phyloP scores from a whole-genome alignment of 148 eudicot species.

The Cornus controversa region DNA sequence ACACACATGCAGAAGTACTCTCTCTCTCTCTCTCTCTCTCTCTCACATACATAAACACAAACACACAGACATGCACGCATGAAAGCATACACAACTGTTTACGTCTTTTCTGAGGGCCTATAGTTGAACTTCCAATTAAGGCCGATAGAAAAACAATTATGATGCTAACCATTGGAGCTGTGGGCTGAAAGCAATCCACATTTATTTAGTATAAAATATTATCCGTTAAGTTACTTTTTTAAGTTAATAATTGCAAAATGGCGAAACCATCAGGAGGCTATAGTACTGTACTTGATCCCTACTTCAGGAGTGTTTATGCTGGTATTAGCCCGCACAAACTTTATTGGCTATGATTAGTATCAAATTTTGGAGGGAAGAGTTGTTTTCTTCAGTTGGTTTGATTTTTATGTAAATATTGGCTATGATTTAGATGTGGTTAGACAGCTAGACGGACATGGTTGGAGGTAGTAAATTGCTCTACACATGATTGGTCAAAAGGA shows the following conservation, averaged over 20 bases:
- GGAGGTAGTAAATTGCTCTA: too few species aligned
- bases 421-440: too few species aligned
- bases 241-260: neutral
- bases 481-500: too few species aligned
- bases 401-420: too few species aligned
- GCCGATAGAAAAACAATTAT: neutral
- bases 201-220: neutral
- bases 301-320: neutral
- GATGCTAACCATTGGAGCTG: neutral
- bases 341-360: neutral
- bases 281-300: neutral
- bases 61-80: too few species aligned
- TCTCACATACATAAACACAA: neutral
- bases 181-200: neutral
- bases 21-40: neutral
- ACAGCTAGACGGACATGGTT: too few species aligned
- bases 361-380: too few species aligned
- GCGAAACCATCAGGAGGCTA: neutral
- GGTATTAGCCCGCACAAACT: neutral
- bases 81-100: too few species aligned
- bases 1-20: neutral
- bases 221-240: neutral
- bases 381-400: too few species aligned
- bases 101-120: neutral
- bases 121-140: neutral